Base-by-base conservation (phyloP, 345 rosid species). In the Turritis glabra region DNA sequence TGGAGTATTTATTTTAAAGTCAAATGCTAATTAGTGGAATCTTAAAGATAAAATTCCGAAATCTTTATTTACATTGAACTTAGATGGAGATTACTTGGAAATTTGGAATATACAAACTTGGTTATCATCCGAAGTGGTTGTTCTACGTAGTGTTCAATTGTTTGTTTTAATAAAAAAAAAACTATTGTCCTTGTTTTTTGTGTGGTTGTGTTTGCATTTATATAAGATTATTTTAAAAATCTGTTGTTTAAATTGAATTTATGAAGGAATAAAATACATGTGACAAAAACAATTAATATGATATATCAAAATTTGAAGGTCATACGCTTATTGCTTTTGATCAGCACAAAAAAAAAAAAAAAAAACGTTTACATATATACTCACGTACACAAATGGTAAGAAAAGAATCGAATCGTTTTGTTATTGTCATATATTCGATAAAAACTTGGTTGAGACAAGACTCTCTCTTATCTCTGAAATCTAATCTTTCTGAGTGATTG, bases 381-480 rank as follows among this genome's bases (percentile, higher is more conserved):
- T 35, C 17, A 61, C 22, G 22, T 52, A 25, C 37, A 44, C 26
- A 57, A n/a, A 32, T 3, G 29, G 56, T 47, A 44, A 7, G 29
- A 11, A 29, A 29, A 29, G n/a, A 52, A 41, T 17, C 29, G 25
- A 54, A 64, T 55, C 25, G 4, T 15, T 61, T 60, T 18, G 50
- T 65, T 55, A 3, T 25, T 35, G 14, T 43, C 56, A 30, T 62
- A 26, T 21, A 67, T 48, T 57, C 18, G 7, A 19, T 48, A 18
- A 75, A 60, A 59, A 19, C 59, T 51, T 8, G 32, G 63, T 61
- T 41, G 74, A 60, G 64, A 76, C 70, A 76, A 54, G 59, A 69
- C 63, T 38, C 64, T 46, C n/a, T 69, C 48, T 66, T 60, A 51
- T 76, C 74, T 51, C 65, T 51, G 23, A 60, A 68, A 41, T 27